Percentiles rank a stretch among this genome's conserved stretches.
Conservation (phyloP, 495 filamentous ascomycete species). For the Lepidopterella palustris region DNA sequence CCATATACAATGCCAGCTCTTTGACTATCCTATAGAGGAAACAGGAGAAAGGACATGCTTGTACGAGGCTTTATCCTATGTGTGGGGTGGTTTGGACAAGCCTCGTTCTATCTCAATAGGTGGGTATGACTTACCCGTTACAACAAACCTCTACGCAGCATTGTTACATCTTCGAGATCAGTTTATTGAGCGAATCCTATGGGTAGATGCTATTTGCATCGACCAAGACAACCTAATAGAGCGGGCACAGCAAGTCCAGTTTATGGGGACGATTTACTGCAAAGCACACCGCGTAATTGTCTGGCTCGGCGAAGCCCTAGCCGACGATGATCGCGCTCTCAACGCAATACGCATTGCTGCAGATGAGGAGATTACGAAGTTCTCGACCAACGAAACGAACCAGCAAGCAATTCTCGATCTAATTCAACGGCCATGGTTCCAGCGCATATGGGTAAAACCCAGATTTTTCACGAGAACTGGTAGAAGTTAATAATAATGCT, state of each 20-base stretch:
- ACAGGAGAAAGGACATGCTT: not conserved
- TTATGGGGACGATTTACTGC: conserved; percentile 6
- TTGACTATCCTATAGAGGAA: not conserved
- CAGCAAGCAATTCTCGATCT: conserved; percentile 19
- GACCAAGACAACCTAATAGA: conserved; percentile 1
- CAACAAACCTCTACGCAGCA: not conserved
- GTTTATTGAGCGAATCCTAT: not conserved
- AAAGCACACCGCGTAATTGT: conserved; percentile 4
- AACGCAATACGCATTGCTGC: not conserved
- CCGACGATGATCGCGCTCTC: not conserved
- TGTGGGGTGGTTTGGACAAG: conserved; percentile 4
- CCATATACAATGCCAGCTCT: not conserved
- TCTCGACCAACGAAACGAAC: not conserved
- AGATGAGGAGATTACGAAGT: too few species aligned
- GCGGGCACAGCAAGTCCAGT: conserved; percentile 3
- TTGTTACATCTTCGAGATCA: not conserved
- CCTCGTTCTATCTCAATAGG: not conserved
- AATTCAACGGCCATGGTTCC: conserved; percentile 31
- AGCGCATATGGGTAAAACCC: conserved; percentile 33
- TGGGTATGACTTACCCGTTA: not conserved
- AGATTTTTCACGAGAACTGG: not conserved
- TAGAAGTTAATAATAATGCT: not conserved
- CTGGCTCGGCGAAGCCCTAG: conserved; percentile 8
- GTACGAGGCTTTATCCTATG: conserved; percentile 15
- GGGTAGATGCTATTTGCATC: conserved; percentile 6